Conservation (phyloP, 768 basidiomycete genomes). For the Mycena floridula region DNA sequence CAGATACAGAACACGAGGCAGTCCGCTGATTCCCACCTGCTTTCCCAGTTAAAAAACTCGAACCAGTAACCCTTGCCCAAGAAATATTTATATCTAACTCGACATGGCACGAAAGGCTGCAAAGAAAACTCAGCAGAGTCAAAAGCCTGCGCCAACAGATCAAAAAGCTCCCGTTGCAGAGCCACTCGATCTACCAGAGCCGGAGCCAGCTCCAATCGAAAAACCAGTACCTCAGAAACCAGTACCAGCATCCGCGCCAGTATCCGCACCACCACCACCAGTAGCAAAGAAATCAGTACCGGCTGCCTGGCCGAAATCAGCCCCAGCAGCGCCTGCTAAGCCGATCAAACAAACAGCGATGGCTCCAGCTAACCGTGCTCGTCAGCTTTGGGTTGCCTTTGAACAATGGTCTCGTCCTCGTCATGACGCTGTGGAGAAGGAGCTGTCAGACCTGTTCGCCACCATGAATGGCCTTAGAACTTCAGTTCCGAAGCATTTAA, state of each 20-base stretch:
- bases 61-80: not conserved
- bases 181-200: too few relatives aligned
- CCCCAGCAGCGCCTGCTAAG: conserved; percentile 8
- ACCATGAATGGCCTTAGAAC: conserved; percentile 23
- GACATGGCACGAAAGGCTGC: conserved; percentile 12
- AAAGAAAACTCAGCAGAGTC: not conserved
- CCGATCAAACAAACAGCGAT: conserved; percentile 8
- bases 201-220: not conserved
- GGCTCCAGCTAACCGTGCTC: conserved; percentile 12
- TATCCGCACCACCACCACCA: conserved; percentile 9
- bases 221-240: conserved; percentile 8
- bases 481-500: conserved; percentile 12
- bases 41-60: too few relatives aligned
- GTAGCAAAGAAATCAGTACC: conserved; percentile 14
- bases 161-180: not conserved
- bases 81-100: conserved; percentile 12
- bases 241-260: conserved; percentile 7
- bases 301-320: too few relatives aligned
- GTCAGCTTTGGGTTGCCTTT: conserved; percentile 30
- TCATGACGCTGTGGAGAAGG: conserved; percentile 17
- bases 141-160: not conserved
- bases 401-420: conserved; percentile 22
- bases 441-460: conserved; percentile 17
- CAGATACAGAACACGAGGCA: too few relatives aligned
- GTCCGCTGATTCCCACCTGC: too few relatives aligned